phyloP scores from a whole-genome alignment of 371 early-diverging fungal genomes.

The Encephalitozoon hellem region DNA sequence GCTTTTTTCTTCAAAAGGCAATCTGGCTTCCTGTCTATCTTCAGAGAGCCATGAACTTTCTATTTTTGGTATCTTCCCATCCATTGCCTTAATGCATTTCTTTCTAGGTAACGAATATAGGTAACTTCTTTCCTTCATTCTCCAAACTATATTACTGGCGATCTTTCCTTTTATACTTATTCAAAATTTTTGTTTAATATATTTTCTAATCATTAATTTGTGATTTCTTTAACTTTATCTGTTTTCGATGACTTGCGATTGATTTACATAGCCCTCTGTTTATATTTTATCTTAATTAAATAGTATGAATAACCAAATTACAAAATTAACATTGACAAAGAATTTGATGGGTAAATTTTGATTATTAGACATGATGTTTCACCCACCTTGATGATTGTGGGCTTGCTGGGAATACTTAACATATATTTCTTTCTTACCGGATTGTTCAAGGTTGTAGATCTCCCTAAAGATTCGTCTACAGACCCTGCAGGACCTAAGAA shows the following conservation, averaged over 20 bases:
- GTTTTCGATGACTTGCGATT: background rate
- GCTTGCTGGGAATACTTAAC: background rate
- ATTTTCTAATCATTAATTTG: background rate
- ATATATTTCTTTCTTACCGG: constrained; percentile 26
- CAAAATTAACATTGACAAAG: background rate
- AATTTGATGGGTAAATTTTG: background rate
- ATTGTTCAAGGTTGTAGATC: constrained; percentile 1
- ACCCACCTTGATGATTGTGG: background rate
- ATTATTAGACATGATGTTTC: background rate
- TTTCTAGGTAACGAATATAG: background rate
- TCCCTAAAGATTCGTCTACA: background rate
- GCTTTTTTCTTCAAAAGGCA: background rate
- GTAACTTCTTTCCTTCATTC: background rate
- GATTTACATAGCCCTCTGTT: background rate
- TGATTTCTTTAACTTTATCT: background rate
- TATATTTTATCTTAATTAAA: background rate
- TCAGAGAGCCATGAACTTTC: background rate
- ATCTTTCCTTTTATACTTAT: background rate
- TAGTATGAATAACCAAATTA: background rate
- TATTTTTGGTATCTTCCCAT: background rate
- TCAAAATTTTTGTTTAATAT: background rate
- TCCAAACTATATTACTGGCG: background rate
- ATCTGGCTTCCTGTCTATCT: no score
- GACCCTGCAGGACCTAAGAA: background rate
- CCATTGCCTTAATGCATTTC: background rate